Conservation (phyloP, 495 filamentous ascomycete species). For the Melanomma pulvis-pyrius region DNA sequence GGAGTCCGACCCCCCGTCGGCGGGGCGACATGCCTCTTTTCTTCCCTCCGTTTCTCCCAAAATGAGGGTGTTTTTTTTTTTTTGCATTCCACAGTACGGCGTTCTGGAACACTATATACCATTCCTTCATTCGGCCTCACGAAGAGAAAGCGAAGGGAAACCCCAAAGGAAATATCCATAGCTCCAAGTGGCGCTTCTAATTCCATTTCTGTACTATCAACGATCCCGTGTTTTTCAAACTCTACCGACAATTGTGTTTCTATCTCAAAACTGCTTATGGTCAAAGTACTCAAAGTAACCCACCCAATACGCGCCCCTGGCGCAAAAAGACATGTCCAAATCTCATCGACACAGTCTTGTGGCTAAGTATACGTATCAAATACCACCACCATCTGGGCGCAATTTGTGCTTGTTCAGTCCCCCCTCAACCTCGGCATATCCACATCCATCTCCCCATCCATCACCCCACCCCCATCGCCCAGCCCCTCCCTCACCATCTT, state of each 20-base stretch:
- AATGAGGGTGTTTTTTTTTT: not conserved
- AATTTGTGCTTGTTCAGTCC: not conserved
- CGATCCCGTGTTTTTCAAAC: too few species aligned
- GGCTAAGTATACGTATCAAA: too few species aligned
- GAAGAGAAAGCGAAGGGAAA: too few species aligned
- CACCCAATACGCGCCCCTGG: not conserved
- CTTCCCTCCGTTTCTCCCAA: too few species aligned
- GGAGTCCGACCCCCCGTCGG: too few species aligned
- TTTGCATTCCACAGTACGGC: not conserved
- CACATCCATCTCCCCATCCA: not conserved
- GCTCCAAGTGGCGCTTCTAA: not conserved
- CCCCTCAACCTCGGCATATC: not conserved
- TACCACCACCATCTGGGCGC: too few species aligned
- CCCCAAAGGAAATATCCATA: too few species aligned
- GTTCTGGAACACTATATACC: not conserved
- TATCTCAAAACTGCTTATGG: not conserved
- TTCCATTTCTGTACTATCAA: not conserved
- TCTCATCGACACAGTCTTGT: too few species aligned
- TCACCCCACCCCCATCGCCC: not conserved
- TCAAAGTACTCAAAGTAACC: not conserved
- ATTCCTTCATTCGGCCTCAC: not conserved
- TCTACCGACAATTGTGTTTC: not conserved
- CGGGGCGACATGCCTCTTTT: too few species aligned
- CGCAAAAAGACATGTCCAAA: not conserved
- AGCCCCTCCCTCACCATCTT: slow-evolving; percentile 16